phyloP scores from a whole-genome alignment of 305 asterid species.

The Fraxinus platypoda region DNA sequence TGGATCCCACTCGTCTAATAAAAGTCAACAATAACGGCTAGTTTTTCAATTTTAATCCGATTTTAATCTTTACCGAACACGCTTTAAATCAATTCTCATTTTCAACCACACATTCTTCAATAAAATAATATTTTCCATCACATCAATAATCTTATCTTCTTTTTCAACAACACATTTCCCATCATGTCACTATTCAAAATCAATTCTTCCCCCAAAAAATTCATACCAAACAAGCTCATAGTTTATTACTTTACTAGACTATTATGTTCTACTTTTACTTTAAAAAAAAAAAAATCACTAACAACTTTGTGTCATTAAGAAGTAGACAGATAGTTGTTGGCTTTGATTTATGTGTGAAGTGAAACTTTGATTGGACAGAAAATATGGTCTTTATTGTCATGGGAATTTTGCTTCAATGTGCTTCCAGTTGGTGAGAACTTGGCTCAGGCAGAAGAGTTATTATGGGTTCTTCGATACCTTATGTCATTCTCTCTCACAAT shows the following conservation, averaged over 20 bases:
- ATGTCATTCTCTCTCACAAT: neutral
- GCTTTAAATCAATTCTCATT: too few species aligned
- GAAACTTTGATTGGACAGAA: neutral
- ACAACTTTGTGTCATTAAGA: neutral
- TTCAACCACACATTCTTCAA: too few species aligned
- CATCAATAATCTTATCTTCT: too few species aligned
- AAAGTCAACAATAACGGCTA: too few species aligned
- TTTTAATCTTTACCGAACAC: too few species aligned
- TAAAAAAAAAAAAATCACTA: neutral
- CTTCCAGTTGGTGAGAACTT: neutral
- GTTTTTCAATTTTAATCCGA: too few species aligned
- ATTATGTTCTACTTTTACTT: neutral
- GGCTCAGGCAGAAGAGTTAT: neutral
- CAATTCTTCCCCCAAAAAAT: too few species aligned
- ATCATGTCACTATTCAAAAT: too few species aligned
- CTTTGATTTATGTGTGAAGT: neutral
- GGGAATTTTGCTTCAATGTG: neutral
- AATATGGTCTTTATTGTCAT: neutral
- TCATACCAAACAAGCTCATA: too few species aligned
- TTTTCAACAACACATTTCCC: too few species aligned
- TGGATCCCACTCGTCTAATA: too few species aligned
- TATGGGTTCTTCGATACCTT: neutral
- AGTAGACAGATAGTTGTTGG: neutral
- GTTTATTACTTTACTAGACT: neutral
- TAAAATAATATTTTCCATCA: too few species aligned